Evolutionary conservation across 139 green algal genomes (phyloP), one percentile per base, ranked within the genome.

Genomic region (Chlamydomonas schloesseri): DNA sequence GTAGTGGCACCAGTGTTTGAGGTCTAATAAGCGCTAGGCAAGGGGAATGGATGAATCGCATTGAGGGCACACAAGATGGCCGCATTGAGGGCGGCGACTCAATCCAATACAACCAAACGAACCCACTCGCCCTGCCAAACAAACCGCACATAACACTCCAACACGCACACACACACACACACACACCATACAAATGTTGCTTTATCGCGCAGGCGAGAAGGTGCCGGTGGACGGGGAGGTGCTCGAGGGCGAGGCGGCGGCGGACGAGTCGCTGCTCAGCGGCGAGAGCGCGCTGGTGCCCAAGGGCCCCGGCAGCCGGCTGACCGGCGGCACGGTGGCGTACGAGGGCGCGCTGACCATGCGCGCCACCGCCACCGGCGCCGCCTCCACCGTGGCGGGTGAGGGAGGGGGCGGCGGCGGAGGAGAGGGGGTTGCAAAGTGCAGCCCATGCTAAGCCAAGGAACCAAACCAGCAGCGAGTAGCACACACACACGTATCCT

Each of bases 201-300:
- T n/a, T 55, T 2, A 3, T 2, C 10, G 24, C 42, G 42, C 76
- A 91, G 90, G 90, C 14, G 96, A 99, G 89, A 92, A 93, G 47
- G 90, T 99, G 28, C 97, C 97, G 0, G 96, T 98, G 68, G 97
- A 99, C 71, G 97, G 97, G 9, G 80, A 91, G 42, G 94, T 99
- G 34, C 26, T 96, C 20, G 53, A 69, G 1, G 97, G 97, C 10
- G 72, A 81, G 42, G 92, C 86, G 14, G 88, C 81, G 13, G 91
- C 96, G n/a, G 97, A 99, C 82, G 97, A 99, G 92, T 91, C 92
- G 3, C 95, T 97, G 91, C 90, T 99, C 28, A 99, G 96, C 2
- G 81, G 90, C 2, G 91, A 94, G 84, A 81, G 60, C 14, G 87
- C 78, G 78, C 88, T 94, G 72, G 93, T 96, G 47, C 26, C 86